These are phyloP conservation scores for Colletotrichum cordylinicola DNA, from an alignment of 2,329 filamentous ascomycete species.

Conservation along the genomic window DNA sequence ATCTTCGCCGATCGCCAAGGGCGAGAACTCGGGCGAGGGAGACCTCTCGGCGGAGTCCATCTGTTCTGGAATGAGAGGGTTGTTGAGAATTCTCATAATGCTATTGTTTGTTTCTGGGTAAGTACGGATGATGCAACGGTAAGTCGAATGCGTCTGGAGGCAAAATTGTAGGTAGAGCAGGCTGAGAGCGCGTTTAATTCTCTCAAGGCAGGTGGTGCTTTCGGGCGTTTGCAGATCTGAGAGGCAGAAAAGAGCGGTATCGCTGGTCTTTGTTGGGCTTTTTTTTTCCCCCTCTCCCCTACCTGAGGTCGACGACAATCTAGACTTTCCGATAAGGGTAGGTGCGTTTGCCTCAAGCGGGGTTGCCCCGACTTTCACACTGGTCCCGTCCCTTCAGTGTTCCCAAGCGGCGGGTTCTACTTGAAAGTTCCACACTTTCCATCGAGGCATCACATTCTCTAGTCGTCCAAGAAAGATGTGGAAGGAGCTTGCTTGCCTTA, in stretches of 20 bases:
- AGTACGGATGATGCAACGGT: neutral
- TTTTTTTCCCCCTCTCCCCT: neutral
- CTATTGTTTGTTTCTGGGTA: neutral
- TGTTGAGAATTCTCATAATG: constrained; percentile 21
- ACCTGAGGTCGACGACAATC: constrained; percentile 16
- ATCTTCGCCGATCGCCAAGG: constrained; percentile 58
- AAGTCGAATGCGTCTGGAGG: neutral
- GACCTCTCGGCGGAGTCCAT: constrained; percentile 28
- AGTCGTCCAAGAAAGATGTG: neutral
- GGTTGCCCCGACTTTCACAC: constrained; percentile 10
- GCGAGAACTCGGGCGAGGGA: constrained; percentile 55
- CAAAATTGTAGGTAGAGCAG: neutral
- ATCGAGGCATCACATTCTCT: neutral
- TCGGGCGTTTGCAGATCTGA: neutral
- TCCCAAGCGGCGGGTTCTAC: neutral
- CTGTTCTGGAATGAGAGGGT: constrained; percentile 9
- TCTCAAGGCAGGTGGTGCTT: neutral
- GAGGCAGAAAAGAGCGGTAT: constrained; percentile 13
- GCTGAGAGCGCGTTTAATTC: neutral
- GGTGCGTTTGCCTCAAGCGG: constrained; percentile 21
- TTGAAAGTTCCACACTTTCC: neutral
- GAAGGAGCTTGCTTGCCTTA: neutral
- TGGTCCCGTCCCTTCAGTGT: neutral
- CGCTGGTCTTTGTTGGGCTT: neutral
- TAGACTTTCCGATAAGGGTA: constrained; percentile 22